Percentiles rank a stretch among this genome's conserved stretches.
These are phyloP conservation scores for Corchorus capsularis DNA, from an alignment of 345 rosid species.

Conservation along the genomic window DNA sequence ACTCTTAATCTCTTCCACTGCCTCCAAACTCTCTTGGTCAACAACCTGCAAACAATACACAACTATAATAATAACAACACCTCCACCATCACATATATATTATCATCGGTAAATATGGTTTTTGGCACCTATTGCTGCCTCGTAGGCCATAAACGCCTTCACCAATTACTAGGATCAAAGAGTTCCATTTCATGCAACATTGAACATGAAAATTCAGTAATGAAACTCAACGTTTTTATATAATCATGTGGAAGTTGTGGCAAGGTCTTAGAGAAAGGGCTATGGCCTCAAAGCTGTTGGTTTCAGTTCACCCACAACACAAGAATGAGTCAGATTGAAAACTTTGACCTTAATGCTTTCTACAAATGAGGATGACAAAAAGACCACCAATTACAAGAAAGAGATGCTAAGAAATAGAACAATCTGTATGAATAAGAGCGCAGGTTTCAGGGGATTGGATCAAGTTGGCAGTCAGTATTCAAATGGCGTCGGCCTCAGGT, in stretches of 20 bases:
- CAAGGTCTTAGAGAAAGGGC: not conserved
- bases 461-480: not conserved
- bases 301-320: not conserved
- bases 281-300: not conserved
- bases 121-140: not conserved
- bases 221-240: not conserved
- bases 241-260: not conserved
- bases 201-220: not conserved
- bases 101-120: not conserved
- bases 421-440: not conserved
- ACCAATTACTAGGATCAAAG: no score
- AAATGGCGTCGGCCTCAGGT: not conserved
- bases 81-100: not conserved
- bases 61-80: no score
- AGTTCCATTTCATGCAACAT: no score
- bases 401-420: not conserved
- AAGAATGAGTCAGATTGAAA: not conserved
- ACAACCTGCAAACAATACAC: constrained; percentile 44
- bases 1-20: constrained; percentile 52
- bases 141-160: no score
- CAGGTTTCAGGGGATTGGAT: not conserved
- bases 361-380: not conserved
- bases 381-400: not conserved
- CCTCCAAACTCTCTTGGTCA: constrained; percentile 65
- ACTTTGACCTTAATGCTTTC: not conserved